Evolutionary conservation across 305 asterid species (phyloP).

Genomic region (Fraxinus floribunda): DNA sequence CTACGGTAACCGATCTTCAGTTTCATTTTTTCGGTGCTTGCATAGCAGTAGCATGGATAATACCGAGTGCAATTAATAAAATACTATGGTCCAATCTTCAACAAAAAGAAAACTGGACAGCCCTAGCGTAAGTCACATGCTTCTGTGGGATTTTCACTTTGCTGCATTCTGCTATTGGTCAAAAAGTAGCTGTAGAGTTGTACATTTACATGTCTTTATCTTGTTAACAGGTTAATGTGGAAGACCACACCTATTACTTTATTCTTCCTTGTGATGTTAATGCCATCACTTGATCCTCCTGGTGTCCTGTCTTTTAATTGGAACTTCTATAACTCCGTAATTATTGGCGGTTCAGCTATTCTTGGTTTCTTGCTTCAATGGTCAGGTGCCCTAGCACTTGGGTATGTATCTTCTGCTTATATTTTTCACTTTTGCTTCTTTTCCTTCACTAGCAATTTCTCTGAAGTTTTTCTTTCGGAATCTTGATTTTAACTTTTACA

Average conservation of each 20-base stretch:
- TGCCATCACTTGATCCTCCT: conserved; percentile 94
- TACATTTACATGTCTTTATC: conserved; percentile 11
- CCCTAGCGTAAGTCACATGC: conserved; percentile 67
- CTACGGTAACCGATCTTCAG: conserved; percentile 93
- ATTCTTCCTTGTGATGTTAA: conserved; percentile 81
- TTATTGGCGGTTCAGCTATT: conserved; percentile 75
- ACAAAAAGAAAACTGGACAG: conserved; percentile 96
- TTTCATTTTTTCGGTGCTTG: conserved; percentile 95
- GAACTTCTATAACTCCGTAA: conserved; percentile 55
- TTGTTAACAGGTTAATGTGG: conserved; percentile 85
- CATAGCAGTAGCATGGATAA: conserved; percentile 89
- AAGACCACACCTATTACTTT: conserved; percentile 91
- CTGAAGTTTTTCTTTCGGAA: neutral
- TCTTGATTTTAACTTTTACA: neutral
- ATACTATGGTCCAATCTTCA: conserved; percentile 96
- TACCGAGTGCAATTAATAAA: conserved; percentile 92
- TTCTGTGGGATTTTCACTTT: conserved; percentile 8
- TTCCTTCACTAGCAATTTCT: neutral
- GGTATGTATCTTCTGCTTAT: conserved; percentile 47
- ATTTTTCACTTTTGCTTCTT: neutral
- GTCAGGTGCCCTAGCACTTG: conserved; percentile 99
- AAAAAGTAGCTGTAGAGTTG: neutral
- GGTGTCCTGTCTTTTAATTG: conserved; percentile 78
- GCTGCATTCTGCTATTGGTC: conserved; percentile 9
- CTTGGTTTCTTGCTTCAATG: conserved; percentile 98